A percentile compares a stretch with the other conserved stretches of the same genome.
Evolutionary conservation across 2,329 filamentous ascomycete genomes (phyloP).

Genomic region (Fusarium algeriense): DNA sequence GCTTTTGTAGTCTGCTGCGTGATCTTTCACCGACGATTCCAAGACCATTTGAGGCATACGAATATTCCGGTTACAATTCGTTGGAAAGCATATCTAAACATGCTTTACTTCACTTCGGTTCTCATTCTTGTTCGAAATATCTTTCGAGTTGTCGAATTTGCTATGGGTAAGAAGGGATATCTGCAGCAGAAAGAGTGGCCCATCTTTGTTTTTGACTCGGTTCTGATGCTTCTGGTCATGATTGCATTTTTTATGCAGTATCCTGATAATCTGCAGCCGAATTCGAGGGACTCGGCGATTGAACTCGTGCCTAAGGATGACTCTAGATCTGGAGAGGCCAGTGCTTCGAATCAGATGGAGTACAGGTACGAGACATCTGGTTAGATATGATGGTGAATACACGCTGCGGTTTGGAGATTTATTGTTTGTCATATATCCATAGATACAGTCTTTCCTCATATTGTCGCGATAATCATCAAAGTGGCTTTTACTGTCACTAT

Average conservation of each 20-base stretch:
- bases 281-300: background rate
- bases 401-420: too few relatives aligned
- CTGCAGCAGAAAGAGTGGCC: constrained; percentile 38
- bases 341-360: background rate
- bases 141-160: constrained; percentile 30
- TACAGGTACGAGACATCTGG: background rate
- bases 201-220: constrained; percentile 22
- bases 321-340: rapidly evolving
- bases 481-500: too few relatives aligned
- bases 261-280: background rate
- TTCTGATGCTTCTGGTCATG: constrained; percentile 28
- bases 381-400: background rate
- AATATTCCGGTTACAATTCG: background rate
- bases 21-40: constrained; percentile 12
- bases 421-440: too few relatives aligned
- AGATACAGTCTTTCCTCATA: too few relatives aligned
- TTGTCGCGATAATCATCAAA: too few relatives aligned
- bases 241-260: constrained; percentile 23
- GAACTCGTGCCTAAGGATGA: background rate
- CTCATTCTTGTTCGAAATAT: constrained; percentile 16
- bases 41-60: background rate
- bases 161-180: constrained; percentile 25
- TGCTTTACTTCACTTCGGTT: constrained; percentile 21
- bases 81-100: constrained; percentile 15
- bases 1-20: constrained; percentile 19